A percentile compares a stretch with the other conserved stretches of the same genome.
These are phyloP conservation scores for Citrus inodora DNA, from an alignment of 345 rosid genomes.

Conservation along the genomic window DNA sequence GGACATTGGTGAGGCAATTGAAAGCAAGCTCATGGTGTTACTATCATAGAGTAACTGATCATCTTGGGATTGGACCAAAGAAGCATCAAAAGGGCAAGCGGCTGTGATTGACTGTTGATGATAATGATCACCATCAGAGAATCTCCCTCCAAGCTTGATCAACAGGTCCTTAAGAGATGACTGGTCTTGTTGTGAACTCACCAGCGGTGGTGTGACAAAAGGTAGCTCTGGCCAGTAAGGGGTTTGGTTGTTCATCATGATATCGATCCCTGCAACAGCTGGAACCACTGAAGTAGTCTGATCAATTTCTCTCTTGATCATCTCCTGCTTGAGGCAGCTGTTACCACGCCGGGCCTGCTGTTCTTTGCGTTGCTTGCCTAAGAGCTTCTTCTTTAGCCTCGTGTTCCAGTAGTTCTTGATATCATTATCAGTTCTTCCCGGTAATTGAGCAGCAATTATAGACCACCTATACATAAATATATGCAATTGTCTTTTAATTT, in stretches of 20 bases:
- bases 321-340: slow-evolving; percentile 40
- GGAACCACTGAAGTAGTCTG: slow-evolving; percentile 13
- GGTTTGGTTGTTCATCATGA: slow-evolving; percentile 15
- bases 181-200: slow-evolving; percentile 16
- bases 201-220: slow-evolving; percentile 1
- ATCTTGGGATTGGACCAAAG: slow-evolving; percentile 9
- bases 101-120: slow-evolving; percentile 14
- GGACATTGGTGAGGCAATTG: slow-evolving; percentile 15
- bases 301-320: slow-evolving; percentile 33
- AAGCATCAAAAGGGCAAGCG: slow-evolving; percentile 11
- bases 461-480: slow-evolving; percentile 52
- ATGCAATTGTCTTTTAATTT: no score
- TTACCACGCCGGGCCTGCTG: slow-evolving; percentile 34
- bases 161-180: slow-evolving; percentile 32
- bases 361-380: slow-evolving; percentile 60
- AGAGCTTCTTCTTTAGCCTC: slow-evolving; percentile 68
- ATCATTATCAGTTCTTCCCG: slow-evolving; percentile 81
- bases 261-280: background rate
- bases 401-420: slow-evolving; percentile 89
- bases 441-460: slow-evolving; percentile 76
- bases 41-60: slow-evolving; percentile 17
- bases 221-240: slow-evolving; percentile 35
- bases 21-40: slow-evolving; percentile 20
- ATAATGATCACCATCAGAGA: slow-evolving; percentile 23
- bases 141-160: slow-evolving; percentile 42